Percentiles rank a stretch among this genome's conserved stretches.
phyloP scores from a whole-genome alignment of 495 filamentous ascomycete genomes.

The Patellaria atrata region DNA sequence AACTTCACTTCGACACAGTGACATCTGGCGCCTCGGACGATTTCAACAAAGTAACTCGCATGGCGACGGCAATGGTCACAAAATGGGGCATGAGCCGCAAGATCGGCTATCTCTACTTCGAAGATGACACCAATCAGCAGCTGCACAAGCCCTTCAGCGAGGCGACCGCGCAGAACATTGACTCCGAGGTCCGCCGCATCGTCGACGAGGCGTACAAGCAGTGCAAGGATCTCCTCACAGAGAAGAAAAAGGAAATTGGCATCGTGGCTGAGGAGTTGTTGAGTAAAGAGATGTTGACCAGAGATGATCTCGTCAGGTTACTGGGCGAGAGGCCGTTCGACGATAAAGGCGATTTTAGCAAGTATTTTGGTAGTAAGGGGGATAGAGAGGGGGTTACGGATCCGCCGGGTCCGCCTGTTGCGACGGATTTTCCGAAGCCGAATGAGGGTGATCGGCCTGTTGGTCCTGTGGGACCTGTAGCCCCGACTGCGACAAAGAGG shows the following conservation, averaged over 20 bases:
- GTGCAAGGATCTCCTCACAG: constrained; percentile 66
- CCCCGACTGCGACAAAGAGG: too few relatives aligned
- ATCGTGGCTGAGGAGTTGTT: constrained; percentile 88
- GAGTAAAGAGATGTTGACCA: constrained; percentile 72
- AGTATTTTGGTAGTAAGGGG: constrained; percentile 62
- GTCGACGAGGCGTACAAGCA: constrained; percentile 82
- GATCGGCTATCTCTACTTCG: constrained; percentile 80
- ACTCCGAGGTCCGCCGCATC: constrained; percentile 77
- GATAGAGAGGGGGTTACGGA: too few relatives aligned
- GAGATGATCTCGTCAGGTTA: constrained; percentile 83
- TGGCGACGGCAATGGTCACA: constrained; percentile 95
- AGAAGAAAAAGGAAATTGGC: constrained; percentile 77
- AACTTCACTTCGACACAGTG: constrained; percentile 89
- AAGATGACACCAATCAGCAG: constrained; percentile 54
- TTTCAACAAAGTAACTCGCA: constrained; percentile 94
- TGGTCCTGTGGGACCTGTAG: too few relatives aligned
- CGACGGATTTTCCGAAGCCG: too few relatives aligned
- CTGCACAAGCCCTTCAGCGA: constrained; percentile 93
- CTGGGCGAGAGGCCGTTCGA: constrained; percentile 70
- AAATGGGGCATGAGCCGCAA: constrained; percentile 95
- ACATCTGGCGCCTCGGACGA: constrained; percentile 90
- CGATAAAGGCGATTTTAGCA: constrained; percentile 75
- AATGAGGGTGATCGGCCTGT: too few relatives aligned
- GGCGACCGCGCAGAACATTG: constrained; percentile 79
- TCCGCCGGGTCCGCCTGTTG: too few relatives aligned